These are phyloP conservation scores for Liriodendron chinense DNA, from an alignment of 164 flowering plant genomes.

Conservation along the genomic window DNA sequence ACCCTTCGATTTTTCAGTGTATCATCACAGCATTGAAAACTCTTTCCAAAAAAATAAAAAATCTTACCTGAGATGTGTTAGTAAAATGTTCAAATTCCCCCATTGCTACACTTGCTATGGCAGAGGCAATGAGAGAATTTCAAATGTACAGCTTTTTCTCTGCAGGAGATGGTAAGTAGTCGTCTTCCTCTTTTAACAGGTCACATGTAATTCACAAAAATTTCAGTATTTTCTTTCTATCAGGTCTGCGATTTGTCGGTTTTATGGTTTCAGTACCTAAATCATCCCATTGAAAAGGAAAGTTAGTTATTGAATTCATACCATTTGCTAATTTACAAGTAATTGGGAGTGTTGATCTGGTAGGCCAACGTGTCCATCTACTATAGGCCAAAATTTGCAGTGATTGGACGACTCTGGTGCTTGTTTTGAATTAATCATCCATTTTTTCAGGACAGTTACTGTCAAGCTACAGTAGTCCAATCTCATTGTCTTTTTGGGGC, in stretches of 20 bases:
- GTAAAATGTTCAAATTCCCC: neutral
- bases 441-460: no score
- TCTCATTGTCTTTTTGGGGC: neutral
- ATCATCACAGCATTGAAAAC: no score
- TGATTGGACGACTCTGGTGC: no score
- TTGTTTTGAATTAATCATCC: no score
- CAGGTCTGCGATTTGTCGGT: neutral
- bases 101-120: neutral
- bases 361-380: no score
- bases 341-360: neutral
- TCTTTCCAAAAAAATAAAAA: neutral
- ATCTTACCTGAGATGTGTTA: neutral
- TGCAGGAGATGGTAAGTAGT: neutral
- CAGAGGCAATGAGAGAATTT: neutral
- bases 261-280: slow-evolving; percentile 7
- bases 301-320: neutral
- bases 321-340: neutral
- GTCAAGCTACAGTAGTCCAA: no score
- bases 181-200: neutral
- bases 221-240: slow-evolving; percentile 1
- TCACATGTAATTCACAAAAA: neutral
- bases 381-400: no score
- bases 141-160: neutral
- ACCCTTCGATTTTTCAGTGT: no score
- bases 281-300: neutral